phyloP scores from a whole-genome alignment of 768 basidiomycete species.

The Dioszegia aurantiaca region DNA sequence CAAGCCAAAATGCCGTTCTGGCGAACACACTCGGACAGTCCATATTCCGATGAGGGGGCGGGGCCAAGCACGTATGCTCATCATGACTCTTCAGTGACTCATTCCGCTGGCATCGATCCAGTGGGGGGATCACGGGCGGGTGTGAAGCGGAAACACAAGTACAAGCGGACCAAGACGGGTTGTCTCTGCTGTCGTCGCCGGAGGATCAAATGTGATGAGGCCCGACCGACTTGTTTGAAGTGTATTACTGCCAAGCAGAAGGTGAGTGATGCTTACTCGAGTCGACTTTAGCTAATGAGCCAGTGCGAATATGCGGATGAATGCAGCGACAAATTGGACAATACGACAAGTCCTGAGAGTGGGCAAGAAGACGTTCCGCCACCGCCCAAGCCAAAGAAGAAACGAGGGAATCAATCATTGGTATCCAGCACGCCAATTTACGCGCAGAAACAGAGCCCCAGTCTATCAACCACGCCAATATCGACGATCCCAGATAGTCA shows the following conservation, averaged over 20 bases:
- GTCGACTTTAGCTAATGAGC: neutral
- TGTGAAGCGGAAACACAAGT: conserved; percentile 62
- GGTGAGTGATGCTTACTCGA: conserved; percentile 23
- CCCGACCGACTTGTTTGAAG: conserved; percentile 79
- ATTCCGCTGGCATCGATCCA: too few relatives aligned
- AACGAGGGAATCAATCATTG: too few relatives aligned
- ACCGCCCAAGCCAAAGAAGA: neutral
- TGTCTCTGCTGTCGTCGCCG: conserved; percentile 90
- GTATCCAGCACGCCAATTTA: too few relatives aligned
- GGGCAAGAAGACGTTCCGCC: neutral
- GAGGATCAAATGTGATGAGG: conserved; percentile 97
- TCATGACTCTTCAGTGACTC: neutral
- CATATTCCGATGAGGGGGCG: too few relatives aligned
- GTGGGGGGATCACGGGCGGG: conserved; percentile 32
- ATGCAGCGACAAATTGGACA: neutral
- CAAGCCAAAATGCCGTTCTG: too few relatives aligned
- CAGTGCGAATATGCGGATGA: conserved; percentile 1
- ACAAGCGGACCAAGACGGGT: conserved; percentile 89
- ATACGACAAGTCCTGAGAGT: neutral
- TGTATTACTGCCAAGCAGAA: conserved; percentile 82
- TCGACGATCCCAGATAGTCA: too few relatives aligned
- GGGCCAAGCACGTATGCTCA: neutral
- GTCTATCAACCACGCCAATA: too few relatives aligned
- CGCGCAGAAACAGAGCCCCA: too few relatives aligned
- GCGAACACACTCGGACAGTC: too few relatives aligned